Base-by-base conservation (phyloP, 2,329 filamentous ascomycete genomes). In the Trichophyton simii region DNA sequence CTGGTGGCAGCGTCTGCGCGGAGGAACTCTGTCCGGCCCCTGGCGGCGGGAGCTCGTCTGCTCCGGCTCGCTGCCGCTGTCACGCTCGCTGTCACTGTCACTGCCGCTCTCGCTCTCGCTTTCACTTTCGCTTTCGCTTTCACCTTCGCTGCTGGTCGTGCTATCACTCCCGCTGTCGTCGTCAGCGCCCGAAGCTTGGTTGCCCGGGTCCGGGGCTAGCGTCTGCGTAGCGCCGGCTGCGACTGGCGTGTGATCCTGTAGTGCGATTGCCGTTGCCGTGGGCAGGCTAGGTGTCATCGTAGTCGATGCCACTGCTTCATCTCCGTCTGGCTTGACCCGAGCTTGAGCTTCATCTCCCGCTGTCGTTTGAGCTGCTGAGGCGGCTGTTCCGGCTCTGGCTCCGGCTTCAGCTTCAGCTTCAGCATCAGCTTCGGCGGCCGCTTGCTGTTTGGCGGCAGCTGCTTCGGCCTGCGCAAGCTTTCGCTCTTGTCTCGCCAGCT, bases 401-500 rank as follows among this genome's bases (percentile, higher is more conserved):
- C 28, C 6, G 5, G 28, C 28, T 31, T 7, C 28, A 18, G 18
- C 18, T 18, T 18, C 18, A 6, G 3, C 50, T 54, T 15, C 9
- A 54, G 15, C 50, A 18, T 18, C 18, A 22, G 22, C 22, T 58
- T 22, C 28, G 28, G 28, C 28, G 28, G 28, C 28, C 28, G 28
- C 28, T 42, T 58, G 9, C 31, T 58, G n/a, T 36, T 41, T 41
- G 28, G 13, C 36, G 38, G 55, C 28, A 28, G 9, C 55, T 71
- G 57, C 73, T 72, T 79, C 75, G 5, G 77, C 77, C 65, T 76
- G 75, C 46, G 73, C 74, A 52, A 76, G 71, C 46, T 71, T 71
- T 65, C 73, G 75, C 71, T 90, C 86, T 63, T 89, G 86, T 71
- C 85, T 87, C 67, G 85, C 81, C 54, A 90, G 79, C 61, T 73